Base-by-base conservation (phyloP, 805 yeast species). In the Metschnikowia gelsemii region DNA sequence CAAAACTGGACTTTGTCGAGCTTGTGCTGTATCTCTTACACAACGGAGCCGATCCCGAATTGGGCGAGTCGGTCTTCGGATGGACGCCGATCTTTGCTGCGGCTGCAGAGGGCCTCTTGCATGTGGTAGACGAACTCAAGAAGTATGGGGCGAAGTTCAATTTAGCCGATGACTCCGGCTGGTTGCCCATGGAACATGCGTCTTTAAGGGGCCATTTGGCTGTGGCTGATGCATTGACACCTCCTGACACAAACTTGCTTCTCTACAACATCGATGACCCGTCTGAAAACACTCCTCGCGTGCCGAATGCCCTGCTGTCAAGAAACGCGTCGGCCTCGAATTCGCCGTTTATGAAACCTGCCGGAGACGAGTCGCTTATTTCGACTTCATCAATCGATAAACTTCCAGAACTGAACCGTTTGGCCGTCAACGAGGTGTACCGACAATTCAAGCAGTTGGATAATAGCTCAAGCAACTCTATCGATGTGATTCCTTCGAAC, bases 101-200 rank as follows among this genome's bases (percentile, higher is more conserved):
- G 9, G 90, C 96, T 0, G 84, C 89, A 12, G 96, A 90, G 56
- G 97, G 97, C 1, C 78, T 65, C 40, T 56, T 55, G 28, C 76
- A 75, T 2, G 71, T 87, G 30, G 87, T 81, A 5, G 61, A 74
- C 31, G 46, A 76, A 7, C 69, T 91, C 47, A 61, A 82, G 21
- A 63, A 66, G 0, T 56, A 71, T 31, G 80, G 79, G 16, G 84
- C 88, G 4, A 65, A 70, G 6, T 76, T 66, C 43, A 74, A 76
- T 32, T 63, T 70, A 20, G 72, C 76, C 13, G 98, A 91, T 64
- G 83, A 79, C 33, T 83, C 93, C 38, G 97, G 97, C 0, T 91
- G 98, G 98, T 79, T 88, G 14, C 96, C 98, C n/a, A 81, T 88
- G 81, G 98, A 91, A 56, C 98, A 91, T 62, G 96, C 97, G 0